A percentile compares a stretch with the other conserved stretches of the same genome.
These are phyloP conservation scores for Ophiostoma fasciatum DNA, from an alignment of 2,329 filamentous ascomycete genomes.

Conservation along the genomic window DNA sequence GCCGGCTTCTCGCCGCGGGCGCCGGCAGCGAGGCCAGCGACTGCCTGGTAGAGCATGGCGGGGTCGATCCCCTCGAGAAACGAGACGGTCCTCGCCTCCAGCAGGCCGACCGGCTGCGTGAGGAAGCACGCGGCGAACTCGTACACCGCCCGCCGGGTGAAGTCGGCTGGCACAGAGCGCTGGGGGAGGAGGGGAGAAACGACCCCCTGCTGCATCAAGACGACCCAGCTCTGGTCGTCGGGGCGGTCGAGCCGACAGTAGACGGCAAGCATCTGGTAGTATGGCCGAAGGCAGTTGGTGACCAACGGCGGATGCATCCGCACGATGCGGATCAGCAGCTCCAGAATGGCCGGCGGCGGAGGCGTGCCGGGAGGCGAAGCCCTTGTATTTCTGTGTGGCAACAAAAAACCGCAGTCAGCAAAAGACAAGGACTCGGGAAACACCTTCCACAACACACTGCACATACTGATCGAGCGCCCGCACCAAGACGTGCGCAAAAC, in stretches of 20 bases:
- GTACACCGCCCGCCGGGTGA: slow-evolving; percentile 16
- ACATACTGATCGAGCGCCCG: slow-evolving; percentile 19
- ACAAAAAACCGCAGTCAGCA: no score
- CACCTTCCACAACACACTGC: no score
- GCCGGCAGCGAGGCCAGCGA: no score
- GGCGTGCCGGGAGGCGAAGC: not conserved
- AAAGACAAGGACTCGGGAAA: not conserved
- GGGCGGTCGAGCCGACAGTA: slow-evolving; percentile 7
- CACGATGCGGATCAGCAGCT: slow-evolving; percentile 9
- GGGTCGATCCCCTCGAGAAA: no score
- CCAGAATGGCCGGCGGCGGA: not conserved
- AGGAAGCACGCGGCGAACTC: slow-evolving; percentile 26
- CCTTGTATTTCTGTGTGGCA: no score
- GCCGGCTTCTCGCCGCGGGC: no score
- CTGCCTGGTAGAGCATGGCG: no score
- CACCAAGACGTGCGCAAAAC: no score
- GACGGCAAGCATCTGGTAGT: slow-evolving; percentile 11
- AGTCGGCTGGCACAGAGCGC: not conserved
- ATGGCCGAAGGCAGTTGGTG: slow-evolving; percentile 11
- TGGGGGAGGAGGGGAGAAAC: slow-evolving; percentile 9
- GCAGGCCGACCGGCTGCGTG: slow-evolving; percentile 20
- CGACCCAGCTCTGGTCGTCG: no score
- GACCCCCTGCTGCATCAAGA: slow-evolving; percentile 9
- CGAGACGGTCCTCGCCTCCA: slow-evolving; percentile 24
- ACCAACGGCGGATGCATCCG: slow-evolving; percentile 8